phyloP scores from a whole-genome alignment of 2,329 filamentous ascomycete genomes.

The Diaporthe citri region DNA sequence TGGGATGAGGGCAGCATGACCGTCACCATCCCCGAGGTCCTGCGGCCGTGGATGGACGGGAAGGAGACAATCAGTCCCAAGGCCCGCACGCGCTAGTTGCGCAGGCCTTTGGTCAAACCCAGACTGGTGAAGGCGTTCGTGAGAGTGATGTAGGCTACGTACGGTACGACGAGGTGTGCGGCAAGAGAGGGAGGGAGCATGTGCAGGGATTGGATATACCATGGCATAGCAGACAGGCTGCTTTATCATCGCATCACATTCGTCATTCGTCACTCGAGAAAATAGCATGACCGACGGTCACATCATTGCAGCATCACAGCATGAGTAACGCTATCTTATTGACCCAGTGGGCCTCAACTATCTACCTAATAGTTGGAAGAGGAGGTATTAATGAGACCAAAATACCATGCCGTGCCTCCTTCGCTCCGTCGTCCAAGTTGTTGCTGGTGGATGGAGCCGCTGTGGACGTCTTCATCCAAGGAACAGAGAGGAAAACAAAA shows the following conservation, averaged over 20 bases:
- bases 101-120: neutral
- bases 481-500: neutral
- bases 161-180: neutral
- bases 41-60: conserved; percentile 88
- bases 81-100: conserved; percentile 43
- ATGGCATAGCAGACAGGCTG: neutral
- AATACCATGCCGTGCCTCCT: conserved; percentile 12
- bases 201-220: neutral
- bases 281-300: neutral
- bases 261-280: neutral
- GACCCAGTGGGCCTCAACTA: neutral
- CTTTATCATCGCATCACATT: neutral
- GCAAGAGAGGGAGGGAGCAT: neutral
- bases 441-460: neutral
- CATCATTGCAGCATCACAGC: conserved; percentile 7
- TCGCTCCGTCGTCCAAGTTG: conserved; percentile 7
- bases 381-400: neutral
- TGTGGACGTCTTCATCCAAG: neutral
- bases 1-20: conserved; percentile 79
- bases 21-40: conserved; percentile 81
- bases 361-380: conserved; percentile 30
- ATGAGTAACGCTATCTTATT: conserved; percentile 25
- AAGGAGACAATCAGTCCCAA: conserved; percentile 71
- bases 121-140: neutral
- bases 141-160: neutral